Percentiles rank a stretch among this genome's conserved stretches.
Evolutionary conservation across 2,329 filamentous ascomycete species (phyloP).

Genomic region (Apiospora koreana): DNA sequence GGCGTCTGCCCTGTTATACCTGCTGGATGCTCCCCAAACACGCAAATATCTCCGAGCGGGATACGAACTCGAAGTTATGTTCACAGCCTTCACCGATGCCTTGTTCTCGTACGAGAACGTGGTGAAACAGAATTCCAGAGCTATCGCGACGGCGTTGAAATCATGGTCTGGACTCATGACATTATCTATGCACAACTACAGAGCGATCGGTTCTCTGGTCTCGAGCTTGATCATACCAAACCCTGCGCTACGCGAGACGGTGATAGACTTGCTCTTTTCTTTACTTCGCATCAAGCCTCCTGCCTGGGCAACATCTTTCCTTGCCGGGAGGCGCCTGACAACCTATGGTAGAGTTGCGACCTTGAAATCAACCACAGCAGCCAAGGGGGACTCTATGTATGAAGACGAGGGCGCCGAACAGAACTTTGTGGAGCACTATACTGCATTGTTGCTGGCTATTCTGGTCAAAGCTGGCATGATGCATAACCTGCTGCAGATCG

Average conservation of each 20-base stretch:
- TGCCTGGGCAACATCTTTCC: constrained; percentile 92
- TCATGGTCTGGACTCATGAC: constrained; percentile 93
- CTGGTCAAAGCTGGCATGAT: constrained; percentile 81
- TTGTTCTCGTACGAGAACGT: constrained; percentile 58
- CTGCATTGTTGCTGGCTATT: constrained; percentile 80
- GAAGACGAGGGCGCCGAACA: constrained; percentile 72
- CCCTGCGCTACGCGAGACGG: constrained; percentile 65
- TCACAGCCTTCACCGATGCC: constrained; percentile 91
- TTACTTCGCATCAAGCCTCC: constrained; percentile 86
- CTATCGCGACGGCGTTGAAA: constrained; percentile 88
- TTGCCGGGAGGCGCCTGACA: constrained; percentile 88
- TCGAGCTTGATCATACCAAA: constrained; percentile 63
- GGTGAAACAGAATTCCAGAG: constrained; percentile 84
- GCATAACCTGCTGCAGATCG: constrained; percentile 61
- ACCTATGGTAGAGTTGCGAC: constrained; percentile 95
- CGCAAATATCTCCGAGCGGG: constrained; percentile 84
- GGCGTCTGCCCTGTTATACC: constrained; percentile 82
- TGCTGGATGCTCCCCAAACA: constrained; percentile 81
- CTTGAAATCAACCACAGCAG: constrained; percentile 61
- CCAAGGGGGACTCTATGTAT: constrained; percentile 50
- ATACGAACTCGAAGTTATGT: constrained; percentile 84
- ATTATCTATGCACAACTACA: constrained; percentile 84
- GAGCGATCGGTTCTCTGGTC: constrained; percentile 78
- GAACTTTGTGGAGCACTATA: constrained; percentile 93
- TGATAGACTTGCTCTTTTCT: constrained; percentile 83